Evolutionary conservation across 2,329 filamentous ascomycete species (phyloP), one percentile per base, ranked within the genome.

Genomic region (Colletotrichum echinochloae): DNA sequence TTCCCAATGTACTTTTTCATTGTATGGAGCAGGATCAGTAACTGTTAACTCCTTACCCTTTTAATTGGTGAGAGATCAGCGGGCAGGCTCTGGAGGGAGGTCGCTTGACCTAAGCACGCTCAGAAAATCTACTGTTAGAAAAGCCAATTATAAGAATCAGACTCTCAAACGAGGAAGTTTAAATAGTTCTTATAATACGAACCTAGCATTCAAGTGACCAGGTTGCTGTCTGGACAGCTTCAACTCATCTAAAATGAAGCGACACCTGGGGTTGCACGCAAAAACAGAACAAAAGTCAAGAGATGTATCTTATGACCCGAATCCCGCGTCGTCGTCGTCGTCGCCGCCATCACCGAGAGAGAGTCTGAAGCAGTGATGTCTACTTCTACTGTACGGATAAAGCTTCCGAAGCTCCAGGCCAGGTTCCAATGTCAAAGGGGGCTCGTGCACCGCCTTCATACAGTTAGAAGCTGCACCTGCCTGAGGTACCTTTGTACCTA

Each of bases 401-500:
- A 16, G 20, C 37, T 55, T 6, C 5, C n/a, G 14, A 39, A 37
- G 52, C 12, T 55, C 20, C 33, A 55, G n/a, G 33, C 41, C 41
- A 46, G 52, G 18, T 14, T n/a, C 14, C 9, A 35, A 37, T 3
- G 7, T 26, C 9, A 16, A 35, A 26, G 26, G 5, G 16, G n/a
- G 52, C 23, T 23, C 23, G 44, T 26, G 57, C 57, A 49, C 57
- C 9, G 30, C 16, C 44, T 35, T 20, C 23, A 4, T 33, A 33
- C 6, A 20, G n/a, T n/a, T 5, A 14, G 41, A 37, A 60, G 44
- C 18, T 60, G n/a, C 16, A 28, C 14, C 59, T 61, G 46, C 57
- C 59, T 61, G 44, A 61, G 44, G 59, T 61, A 61, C 59, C 33
- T 51, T 6, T 33, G 44, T 61, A 51, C 59, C 59, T 33, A 35